These are phyloP conservation scores for Toxicodendron radicans DNA, from an alignment of 345 rosid species.

Conservation along the genomic window DNA sequence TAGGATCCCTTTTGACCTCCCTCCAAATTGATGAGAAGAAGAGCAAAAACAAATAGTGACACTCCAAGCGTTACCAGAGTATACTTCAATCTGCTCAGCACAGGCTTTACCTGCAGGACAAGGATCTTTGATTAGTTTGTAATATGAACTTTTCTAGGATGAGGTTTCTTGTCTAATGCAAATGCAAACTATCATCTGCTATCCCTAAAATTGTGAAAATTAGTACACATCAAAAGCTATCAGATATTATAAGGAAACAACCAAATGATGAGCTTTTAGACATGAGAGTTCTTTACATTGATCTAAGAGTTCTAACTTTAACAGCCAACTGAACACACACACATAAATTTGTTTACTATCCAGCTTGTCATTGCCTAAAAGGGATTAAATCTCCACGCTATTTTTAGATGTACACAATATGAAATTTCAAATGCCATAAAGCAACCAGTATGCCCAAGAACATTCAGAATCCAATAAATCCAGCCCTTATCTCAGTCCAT, in stretches of 20 bases:
- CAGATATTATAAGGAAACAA: background rate
- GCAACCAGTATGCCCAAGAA: background rate
- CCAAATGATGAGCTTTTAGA: background rate
- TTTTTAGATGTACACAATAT: background rate
- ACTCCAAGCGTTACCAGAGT: conserved; percentile 72
- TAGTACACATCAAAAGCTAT: background rate
- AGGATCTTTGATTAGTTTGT: background rate
- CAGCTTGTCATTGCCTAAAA: background rate
- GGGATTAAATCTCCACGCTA: background rate
- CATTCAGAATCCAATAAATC: background rate
- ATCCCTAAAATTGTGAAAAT: background rate
- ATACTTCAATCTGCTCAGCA: conserved; percentile 72
- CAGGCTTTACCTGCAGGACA: conserved; percentile 70
- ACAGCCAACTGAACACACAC: background rate
- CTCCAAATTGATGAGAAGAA: conserved; percentile 53
- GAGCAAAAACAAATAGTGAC: conserved; percentile 41
- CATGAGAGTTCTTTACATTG: background rate
- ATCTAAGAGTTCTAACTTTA: background rate
- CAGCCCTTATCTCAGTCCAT: background rate
- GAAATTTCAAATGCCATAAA: background rate
- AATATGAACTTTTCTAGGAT: background rate
- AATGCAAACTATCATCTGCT: background rate
- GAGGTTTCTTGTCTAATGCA: background rate
- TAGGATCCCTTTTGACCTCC: conserved; percentile 39
- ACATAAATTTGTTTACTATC: background rate